phyloP scores from a whole-genome alignment of 331 rosid species.

The Malus hybrid region DNA sequence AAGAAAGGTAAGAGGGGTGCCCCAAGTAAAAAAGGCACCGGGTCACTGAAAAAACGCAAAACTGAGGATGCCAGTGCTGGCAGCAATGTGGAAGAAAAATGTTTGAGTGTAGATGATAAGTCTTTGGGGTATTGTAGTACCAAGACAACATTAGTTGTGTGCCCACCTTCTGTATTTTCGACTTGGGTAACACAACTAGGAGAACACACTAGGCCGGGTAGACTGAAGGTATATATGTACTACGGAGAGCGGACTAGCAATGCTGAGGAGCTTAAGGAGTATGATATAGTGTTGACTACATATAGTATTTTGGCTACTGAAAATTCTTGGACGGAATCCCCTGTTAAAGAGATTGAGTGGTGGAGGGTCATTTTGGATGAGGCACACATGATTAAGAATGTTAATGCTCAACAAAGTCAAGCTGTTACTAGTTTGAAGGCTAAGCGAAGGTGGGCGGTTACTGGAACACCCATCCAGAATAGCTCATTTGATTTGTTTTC shows the following conservation, averaged over 20 bases:
- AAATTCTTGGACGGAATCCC: neutral
- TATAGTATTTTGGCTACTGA: conserved; percentile 39
- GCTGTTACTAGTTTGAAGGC: conserved; percentile 36
- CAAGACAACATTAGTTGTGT: conserved; percentile 51
- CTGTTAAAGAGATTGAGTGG: conserved; percentile 43
- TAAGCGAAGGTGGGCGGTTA: conserved; percentile 63
- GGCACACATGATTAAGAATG: conserved; percentile 59
- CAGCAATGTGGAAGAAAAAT: neutral
- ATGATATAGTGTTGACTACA: conserved; percentile 63
- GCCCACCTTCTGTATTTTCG: conserved; percentile 61
- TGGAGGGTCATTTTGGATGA: conserved; percentile 68
- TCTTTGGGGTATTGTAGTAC: neutral
- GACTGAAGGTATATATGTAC: conserved; percentile 47
- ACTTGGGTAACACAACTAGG: conserved; percentile 49
- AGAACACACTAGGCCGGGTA: conserved; percentile 41
- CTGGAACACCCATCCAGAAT: conserved; percentile 66
- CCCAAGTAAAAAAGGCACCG: neutral
- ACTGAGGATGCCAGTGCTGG: neutral
- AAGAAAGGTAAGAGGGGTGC: conserved; percentile 31
- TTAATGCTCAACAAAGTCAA: conserved; percentile 34
- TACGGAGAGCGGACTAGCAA: conserved; percentile 46
- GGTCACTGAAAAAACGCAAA: conserved; percentile 19
- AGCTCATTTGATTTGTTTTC: conserved; percentile 62
- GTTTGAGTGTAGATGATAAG: conserved; percentile 2
- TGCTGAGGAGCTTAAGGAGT: conserved; percentile 34